Percentiles rank a stretch among this genome's conserved stretches.
phyloP scores from a whole-genome alignment of 495 filamentous ascomycete species.

The Aspergillus campestris region DNA sequence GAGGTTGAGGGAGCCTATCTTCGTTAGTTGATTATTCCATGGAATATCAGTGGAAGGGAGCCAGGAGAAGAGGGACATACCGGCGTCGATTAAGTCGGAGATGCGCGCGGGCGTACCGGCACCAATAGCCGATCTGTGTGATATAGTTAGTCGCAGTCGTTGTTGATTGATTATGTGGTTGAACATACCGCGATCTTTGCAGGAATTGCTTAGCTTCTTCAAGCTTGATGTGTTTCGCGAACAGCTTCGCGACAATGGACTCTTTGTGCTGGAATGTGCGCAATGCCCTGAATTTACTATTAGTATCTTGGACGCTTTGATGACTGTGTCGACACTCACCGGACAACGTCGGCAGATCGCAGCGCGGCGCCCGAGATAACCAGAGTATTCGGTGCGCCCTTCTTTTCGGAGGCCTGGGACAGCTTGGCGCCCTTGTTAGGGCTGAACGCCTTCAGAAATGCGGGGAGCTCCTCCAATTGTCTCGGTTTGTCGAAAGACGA shows the following conservation, averaged over 20 bases:
- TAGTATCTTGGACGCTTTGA: neutral
- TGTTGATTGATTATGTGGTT: neutral
- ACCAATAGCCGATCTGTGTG: conserved; percentile 62
- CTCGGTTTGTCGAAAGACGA: conserved; percentile 58
- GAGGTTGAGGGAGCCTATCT: conserved; percentile 56
- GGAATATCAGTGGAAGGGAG: too few relatives aligned
- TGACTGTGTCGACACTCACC: conserved; percentile 33
- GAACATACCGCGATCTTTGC: conserved; percentile 45
- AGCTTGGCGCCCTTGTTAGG: conserved; percentile 42
- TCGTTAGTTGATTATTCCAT: neutral
- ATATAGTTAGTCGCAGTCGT: conserved; percentile 7
- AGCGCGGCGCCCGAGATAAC: conserved; percentile 72
- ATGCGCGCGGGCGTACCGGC: conserved; percentile 82
- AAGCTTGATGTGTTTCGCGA: conserved; percentile 97
- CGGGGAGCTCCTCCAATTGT: conserved; percentile 59
- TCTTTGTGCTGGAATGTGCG: conserved; percentile 72
- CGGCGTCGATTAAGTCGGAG: conserved; percentile 70
- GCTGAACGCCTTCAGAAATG: conserved; percentile 63
- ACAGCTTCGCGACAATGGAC: conserved; percentile 75
- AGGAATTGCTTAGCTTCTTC: conserved; percentile 75
- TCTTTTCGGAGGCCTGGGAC: conserved; percentile 52
- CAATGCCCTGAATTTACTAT: conserved; percentile 46
- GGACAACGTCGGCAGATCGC: conserved; percentile 68
- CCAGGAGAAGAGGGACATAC: conserved; percentile 33
- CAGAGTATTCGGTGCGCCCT: conserved; percentile 79